Conservation (phyloP, 495 filamentous ascomycete genomes). For the Staphylotrichum longicolle region DNA sequence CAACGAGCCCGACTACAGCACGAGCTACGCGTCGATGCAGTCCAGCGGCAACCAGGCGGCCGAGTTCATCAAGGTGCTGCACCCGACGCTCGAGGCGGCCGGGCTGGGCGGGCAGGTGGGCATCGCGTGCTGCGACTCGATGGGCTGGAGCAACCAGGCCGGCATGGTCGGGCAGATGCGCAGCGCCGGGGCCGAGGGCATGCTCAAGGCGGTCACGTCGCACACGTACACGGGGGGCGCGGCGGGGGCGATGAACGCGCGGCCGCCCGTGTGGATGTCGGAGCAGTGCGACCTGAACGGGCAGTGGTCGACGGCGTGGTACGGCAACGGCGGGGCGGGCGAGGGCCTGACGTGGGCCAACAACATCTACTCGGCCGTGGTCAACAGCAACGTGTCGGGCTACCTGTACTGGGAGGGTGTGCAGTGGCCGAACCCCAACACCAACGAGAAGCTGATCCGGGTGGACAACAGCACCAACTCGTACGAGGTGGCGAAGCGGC, state of each 20-base stretch:
- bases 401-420: slow-evolving; percentile 57
- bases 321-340: slow-evolving; percentile 43
- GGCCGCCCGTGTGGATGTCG: slow-evolving; percentile 39
- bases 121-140: slow-evolving; percentile 43
- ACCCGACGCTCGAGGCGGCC: slow-evolving; percentile 32
- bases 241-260: slow-evolving; percentile 33
- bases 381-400: slow-evolving; percentile 44
- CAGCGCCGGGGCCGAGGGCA: slow-evolving; percentile 30
- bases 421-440: slow-evolving; percentile 46
- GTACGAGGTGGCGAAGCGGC: slow-evolving; percentile 44
- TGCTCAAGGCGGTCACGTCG: slow-evolving; percentile 38
- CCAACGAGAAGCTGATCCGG: slow-evolving; percentile 48
- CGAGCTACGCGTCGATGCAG: slow-evolving; percentile 41
- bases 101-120: slow-evolving; percentile 34
- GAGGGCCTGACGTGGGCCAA: slow-evolving; percentile 60
- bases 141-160: slow-evolving; percentile 43
- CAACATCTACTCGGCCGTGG: slow-evolving; percentile 49
- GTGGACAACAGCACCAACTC: slow-evolving; percentile 41
- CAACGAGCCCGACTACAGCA: slow-evolving; percentile 44
- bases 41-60: slow-evolving; percentile 40
- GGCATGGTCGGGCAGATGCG: slow-evolving; percentile 40
- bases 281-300: slow-evolving; percentile 50
- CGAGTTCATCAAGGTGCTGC: slow-evolving; percentile 43
- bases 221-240: slow-evolving; percentile 43
- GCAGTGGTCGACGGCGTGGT: slow-evolving; percentile 49